phyloP scores from a whole-genome alignment of 1,284 basidiomycete species.

The Boletellus sp. region DNA sequence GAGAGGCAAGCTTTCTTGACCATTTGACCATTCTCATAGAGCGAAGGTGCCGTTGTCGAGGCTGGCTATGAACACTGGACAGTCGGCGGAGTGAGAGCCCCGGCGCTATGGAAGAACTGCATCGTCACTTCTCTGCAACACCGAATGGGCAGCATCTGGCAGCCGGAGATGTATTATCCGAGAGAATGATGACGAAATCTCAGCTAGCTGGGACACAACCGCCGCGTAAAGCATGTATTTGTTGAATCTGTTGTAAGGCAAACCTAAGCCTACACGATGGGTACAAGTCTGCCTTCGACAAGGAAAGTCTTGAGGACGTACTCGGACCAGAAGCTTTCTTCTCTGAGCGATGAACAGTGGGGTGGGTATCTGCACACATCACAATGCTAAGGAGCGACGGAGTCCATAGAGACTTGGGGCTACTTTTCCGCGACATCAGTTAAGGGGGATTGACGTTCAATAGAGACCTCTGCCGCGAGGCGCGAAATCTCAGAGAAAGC shows the following conservation, averaged over 20 bases:
- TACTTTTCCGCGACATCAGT: conserved; percentile 3
- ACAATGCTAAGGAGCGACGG: neutral
- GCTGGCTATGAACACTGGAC: conserved; percentile 35
- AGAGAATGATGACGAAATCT: conserved; percentile 19
- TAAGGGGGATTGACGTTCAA: conserved; percentile 33
- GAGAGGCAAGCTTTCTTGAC: neutral
- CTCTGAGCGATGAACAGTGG: neutral
- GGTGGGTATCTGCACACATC: neutral
- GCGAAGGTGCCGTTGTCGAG: conserved; percentile 25
- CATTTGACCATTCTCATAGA: conserved; percentile 13
- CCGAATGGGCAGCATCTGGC: conserved; percentile 38
- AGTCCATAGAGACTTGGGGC: neutral
- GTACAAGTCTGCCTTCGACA: conserved; percentile 1
- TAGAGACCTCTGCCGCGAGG: conserved; percentile 64
- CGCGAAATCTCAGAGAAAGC: conserved; percentile 85
- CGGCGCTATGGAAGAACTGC: conserved; percentile 28
- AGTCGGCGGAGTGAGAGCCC: conserved; percentile 15
- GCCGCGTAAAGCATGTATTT: conserved; percentile 10
- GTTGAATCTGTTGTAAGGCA: conserved; percentile 9
- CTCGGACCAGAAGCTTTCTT: neutral
- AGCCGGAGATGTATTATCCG: conserved; percentile 36
- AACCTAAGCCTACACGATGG: conserved; percentile 10
- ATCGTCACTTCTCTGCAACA: conserved; percentile 39
- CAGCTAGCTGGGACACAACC: neutral
- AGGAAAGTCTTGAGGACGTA: conserved; percentile 5